Evolutionary conservation across 768 basidiomycete genomes (phyloP).

Genomic region (Suillus decipiens): DNA sequence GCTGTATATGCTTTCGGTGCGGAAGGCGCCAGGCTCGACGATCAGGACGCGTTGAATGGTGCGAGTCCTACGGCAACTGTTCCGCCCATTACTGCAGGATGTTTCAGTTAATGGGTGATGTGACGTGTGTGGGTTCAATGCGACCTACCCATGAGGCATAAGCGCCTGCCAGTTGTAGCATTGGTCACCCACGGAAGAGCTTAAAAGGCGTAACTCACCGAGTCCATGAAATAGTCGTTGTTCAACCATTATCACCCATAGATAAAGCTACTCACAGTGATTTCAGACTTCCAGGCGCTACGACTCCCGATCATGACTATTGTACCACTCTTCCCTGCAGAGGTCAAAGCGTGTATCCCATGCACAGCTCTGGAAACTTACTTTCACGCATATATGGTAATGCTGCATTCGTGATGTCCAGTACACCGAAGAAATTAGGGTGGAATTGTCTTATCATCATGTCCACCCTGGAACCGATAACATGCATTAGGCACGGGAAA

Average conservation of each 20-base stretch:
- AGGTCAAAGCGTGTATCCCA: neutral
- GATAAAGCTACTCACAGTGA: slow-evolving; percentile 27
- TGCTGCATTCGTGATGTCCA: slow-evolving; percentile 55
- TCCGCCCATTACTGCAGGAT: slow-evolving; percentile 52
- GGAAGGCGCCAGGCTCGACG: slow-evolving; percentile 61
- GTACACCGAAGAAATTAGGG: slow-evolving; percentile 31
- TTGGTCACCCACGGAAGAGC: neutral
- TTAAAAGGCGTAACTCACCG: slow-evolving; percentile 22
- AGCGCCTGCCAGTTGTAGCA: slow-evolving; percentile 31
- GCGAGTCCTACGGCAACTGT: slow-evolving; percentile 54
- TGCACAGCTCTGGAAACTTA: slow-evolving; percentile 12
- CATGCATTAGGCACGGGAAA: neutral
- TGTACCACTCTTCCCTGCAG: slow-evolving; percentile 39
- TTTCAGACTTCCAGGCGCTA: slow-evolving; percentile 50
- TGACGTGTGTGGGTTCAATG: neutral
- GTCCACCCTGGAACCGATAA: slow-evolving; percentile 21
- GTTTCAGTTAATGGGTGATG: neutral
- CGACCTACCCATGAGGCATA: slow-evolving; percentile 51
- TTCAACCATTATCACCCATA: neutral
- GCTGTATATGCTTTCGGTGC: slow-evolving; percentile 57
- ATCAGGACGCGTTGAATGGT: slow-evolving; percentile 55
- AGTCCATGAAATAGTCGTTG: slow-evolving; percentile 15
- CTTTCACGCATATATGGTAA: slow-evolving; percentile 51
- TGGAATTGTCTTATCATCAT: slow-evolving; percentile 46
- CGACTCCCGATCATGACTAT: slow-evolving; percentile 57